phyloP scores from a whole-genome alignment of 2,329 filamentous ascomycete genomes.

The Chaetomium sp. region DNA sequence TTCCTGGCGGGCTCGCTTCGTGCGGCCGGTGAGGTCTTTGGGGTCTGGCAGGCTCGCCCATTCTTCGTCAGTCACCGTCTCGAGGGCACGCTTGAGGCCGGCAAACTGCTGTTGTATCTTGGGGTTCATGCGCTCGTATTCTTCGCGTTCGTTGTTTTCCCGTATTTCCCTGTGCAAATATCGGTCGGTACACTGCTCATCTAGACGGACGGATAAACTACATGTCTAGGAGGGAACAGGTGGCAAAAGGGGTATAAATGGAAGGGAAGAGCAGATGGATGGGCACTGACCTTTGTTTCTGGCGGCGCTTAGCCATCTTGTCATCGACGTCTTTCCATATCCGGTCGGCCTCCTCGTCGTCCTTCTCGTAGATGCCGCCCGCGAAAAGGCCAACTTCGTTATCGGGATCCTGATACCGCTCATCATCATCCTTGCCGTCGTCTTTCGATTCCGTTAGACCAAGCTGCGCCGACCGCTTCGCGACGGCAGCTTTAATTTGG shows the following conservation, averaged over 20 bases:
- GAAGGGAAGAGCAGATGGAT: conserved; percentile 8
- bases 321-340: conserved; percentile 96
- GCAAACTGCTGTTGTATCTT: conserved; percentile 98
- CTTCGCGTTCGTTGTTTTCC: conserved; percentile 82
- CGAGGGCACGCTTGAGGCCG: conserved; percentile 85
- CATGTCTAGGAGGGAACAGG: conserved; percentile 28
- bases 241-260: conserved; percentile 22
- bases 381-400: conserved; percentile 96
- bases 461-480: conserved; percentile 82
- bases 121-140: conserved; percentile 95
- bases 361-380: conserved; percentile 90
- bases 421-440: conserved; percentile 67
- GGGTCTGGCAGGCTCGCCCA: conserved; percentile 96
- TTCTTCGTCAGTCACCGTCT: conserved; percentile 85
- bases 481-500: conserved; percentile 95
- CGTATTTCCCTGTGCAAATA: conserved; percentile 73
- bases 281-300: conserved; percentile 71
- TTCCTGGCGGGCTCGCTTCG: conserved; percentile 76
- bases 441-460: conserved; percentile 50
- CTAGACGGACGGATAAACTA: conserved; percentile 62
- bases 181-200: conserved; percentile 72
- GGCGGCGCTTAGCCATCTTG: conserved; percentile 88
- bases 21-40: conserved; percentile 92
- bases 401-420: conserved; percentile 89
- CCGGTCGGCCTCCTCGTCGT: conserved; percentile 94